Evolutionary conservation across 192 early-diverging fungal species (phyloP).

Genomic region (Spizellomyces sp.): DNA sequence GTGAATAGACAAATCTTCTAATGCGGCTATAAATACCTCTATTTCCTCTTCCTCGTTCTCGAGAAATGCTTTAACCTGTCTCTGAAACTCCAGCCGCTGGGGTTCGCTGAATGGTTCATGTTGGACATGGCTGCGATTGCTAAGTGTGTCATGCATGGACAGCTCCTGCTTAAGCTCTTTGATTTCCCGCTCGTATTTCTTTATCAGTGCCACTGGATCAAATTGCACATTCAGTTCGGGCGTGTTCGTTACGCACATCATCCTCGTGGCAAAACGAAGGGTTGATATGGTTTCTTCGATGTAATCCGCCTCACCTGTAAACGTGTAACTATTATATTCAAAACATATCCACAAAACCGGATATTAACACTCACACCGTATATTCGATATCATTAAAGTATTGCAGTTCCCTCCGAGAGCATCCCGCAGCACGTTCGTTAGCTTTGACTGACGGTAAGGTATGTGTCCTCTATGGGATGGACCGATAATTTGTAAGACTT

Average conservation of each 20-base stretch:
- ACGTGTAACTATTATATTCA: background rate
- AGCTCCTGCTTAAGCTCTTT: slow-evolving; percentile 66
- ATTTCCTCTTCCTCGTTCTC: slow-evolving; percentile 57
- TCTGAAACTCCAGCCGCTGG: slow-evolving; percentile 51
- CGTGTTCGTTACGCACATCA: slow-evolving; percentile 64
- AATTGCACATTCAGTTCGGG: slow-evolving; percentile 63
- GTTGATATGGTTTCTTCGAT: slow-evolving; percentile 71
- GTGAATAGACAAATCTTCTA: slow-evolving; percentile 1
- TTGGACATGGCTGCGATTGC: slow-evolving; percentile 58
- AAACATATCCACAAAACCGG: background rate
- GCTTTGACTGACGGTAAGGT: slow-evolving; percentile 65
- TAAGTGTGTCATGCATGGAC: slow-evolving; percentile 61
- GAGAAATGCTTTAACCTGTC: slow-evolving; percentile 50
- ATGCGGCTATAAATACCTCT: slow-evolving; percentile 36
- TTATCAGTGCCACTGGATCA: slow-evolving; percentile 63
- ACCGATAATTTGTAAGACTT: no score
- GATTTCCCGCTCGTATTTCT: slow-evolving; percentile 65
- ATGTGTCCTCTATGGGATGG: slow-evolving; percentile 51
- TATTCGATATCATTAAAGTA: slow-evolving; percentile 63
- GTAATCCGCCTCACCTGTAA: slow-evolving; percentile 45
- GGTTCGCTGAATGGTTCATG: slow-evolving; percentile 59
- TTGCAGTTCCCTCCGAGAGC: slow-evolving; percentile 67
- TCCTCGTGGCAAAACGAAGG: slow-evolving; percentile 63
- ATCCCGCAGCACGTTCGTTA: slow-evolving; percentile 64
- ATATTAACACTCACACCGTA: slow-evolving; percentile 49